A percentile compares a stretch with the other conserved stretches of the same genome.
Conservation (phyloP, 139 green algal species). For the Gonium pectorale region DNA sequence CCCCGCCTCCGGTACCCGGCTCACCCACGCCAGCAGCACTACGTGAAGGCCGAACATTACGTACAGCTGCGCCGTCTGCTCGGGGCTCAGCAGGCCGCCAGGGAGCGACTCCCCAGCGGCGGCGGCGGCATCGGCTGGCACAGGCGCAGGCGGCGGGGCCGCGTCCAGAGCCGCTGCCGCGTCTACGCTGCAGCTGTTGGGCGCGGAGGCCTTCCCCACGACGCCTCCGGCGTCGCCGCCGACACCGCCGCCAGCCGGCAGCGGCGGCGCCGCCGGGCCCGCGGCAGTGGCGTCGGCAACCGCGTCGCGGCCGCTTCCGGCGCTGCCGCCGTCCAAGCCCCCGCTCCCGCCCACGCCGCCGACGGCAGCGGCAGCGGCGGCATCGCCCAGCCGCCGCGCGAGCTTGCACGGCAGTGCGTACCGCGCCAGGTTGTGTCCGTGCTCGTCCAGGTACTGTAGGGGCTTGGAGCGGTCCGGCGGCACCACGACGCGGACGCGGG, state of each 20-base stretch:
- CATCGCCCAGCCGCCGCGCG: neutral
- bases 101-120: no score
- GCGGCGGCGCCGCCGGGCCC: no score
- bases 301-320: neutral
- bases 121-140: no score
- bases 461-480: no score
- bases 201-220: neutral
- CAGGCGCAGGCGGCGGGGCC: no score
- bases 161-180: constrained; percentile 3
- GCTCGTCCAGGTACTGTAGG: constrained; percentile 2
- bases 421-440: neutral
- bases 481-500: neutral
- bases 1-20: no score
- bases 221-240: no score
- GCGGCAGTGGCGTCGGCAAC: no score
- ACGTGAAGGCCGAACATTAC: no score
- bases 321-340: neutral
- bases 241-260: neutral
- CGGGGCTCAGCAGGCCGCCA: no score
- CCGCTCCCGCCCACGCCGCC: neutral
- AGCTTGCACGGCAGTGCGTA: constrained; percentile 1
- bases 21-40: no score
- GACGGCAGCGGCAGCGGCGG: neutral
- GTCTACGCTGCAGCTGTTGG: neutral
- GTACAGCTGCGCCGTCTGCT: no score